Evolutionary conservation across 345 rosid genomes (phyloP).

Genomic region (Trapa bicornis): DNA sequence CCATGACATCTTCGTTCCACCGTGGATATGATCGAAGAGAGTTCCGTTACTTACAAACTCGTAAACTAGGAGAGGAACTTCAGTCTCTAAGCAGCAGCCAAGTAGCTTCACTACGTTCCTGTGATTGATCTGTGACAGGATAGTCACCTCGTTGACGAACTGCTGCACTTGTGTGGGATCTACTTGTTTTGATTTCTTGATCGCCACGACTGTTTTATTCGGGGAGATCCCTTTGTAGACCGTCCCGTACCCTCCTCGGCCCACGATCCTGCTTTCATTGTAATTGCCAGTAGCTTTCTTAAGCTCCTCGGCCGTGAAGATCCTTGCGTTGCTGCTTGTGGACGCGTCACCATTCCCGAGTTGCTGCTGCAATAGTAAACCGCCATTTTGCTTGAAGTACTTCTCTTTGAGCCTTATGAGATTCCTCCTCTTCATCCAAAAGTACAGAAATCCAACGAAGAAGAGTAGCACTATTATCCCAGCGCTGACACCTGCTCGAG

Average conservation of each 20-base stretch:
- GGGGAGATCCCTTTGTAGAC: slow-evolving; percentile 30
- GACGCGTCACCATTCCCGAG: slow-evolving; percentile 2
- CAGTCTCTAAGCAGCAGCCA: slow-evolving; percentile 33
- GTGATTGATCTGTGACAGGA: slow-evolving; percentile 36
- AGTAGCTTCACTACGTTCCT: slow-evolving; percentile 29
- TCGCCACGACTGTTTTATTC: slow-evolving; percentile 22
- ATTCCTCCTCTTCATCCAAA: slow-evolving; percentile 8
- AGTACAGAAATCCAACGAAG: slow-evolving; percentile 1
- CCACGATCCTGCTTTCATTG: slow-evolving; percentile 17
- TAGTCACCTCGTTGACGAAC: slow-evolving; percentile 32
- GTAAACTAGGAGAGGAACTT: slow-evolving; percentile 30
- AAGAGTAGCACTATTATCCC: background rate
- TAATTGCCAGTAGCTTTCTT: slow-evolving; percentile 29
- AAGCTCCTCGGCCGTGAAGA: slow-evolving; percentile 25
- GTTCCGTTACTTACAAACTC: slow-evolving; percentile 29
- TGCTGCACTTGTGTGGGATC: slow-evolving; percentile 28
- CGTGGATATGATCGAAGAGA: slow-evolving; percentile 22
- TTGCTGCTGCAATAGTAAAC: slow-evolving; percentile 21
- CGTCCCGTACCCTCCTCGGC: slow-evolving; percentile 29
- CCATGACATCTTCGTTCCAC: slow-evolving; percentile 17
- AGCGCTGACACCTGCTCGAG: slow-evolving; percentile 4
- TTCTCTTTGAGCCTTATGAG: slow-evolving; percentile 4
- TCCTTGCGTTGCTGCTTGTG: slow-evolving; percentile 7
- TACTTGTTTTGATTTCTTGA: slow-evolving; percentile 27
- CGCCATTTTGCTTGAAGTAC: slow-evolving; percentile 23